These are phyloP conservation scores for Suillus hirtellus DNA, from an alignment of 768 basidiomycete genomes.

Conservation along the genomic window DNA sequence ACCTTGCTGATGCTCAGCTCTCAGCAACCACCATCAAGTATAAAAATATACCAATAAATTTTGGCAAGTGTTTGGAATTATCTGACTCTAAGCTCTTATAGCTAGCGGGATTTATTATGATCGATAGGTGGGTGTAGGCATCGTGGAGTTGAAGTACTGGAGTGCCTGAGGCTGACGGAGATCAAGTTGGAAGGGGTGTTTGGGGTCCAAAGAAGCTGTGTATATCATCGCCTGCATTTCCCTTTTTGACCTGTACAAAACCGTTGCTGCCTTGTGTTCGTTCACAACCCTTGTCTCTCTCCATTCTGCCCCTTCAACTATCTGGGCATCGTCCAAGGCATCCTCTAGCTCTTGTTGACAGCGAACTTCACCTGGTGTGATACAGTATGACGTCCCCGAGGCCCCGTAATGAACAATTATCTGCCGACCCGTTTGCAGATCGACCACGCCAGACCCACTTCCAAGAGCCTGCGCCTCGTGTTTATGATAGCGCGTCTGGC, in stretches of 20 bases:
- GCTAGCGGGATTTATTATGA: neutral
- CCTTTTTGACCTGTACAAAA: slow-evolving; percentile 28
- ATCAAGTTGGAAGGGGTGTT: slow-evolving; percentile 21
- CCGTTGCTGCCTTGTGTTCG: slow-evolving; percentile 19
- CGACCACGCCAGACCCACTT: slow-evolving; percentile 56
- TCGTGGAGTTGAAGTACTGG: neutral
- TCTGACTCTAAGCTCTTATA: neutral
- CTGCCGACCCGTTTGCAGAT: slow-evolving; percentile 73
- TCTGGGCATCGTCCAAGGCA: slow-evolving; percentile 14
- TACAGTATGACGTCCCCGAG: slow-evolving; percentile 27
- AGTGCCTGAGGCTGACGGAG: slow-evolving; percentile 3
- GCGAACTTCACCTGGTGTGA: neutral
- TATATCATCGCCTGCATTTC: slow-evolving; percentile 35
- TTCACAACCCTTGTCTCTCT: slow-evolving; percentile 22
- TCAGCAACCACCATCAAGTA: neutral
- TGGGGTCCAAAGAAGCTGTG: slow-evolving; percentile 33
- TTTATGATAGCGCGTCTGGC: slow-evolving; percentile 40
- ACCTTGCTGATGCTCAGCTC: neutral
- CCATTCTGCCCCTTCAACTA: slow-evolving; percentile 12
- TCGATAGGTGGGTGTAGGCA: neutral
- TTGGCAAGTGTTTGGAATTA: neutral
- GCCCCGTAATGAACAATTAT: slow-evolving; percentile 36
- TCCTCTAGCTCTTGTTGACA: slow-evolving; percentile 6
- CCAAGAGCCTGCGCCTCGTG: slow-evolving; percentile 56
- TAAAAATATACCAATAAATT: neutral